phyloP scores from a whole-genome alignment of 805 yeast genomes.

The Sporopachydermia quercuum region DNA sequence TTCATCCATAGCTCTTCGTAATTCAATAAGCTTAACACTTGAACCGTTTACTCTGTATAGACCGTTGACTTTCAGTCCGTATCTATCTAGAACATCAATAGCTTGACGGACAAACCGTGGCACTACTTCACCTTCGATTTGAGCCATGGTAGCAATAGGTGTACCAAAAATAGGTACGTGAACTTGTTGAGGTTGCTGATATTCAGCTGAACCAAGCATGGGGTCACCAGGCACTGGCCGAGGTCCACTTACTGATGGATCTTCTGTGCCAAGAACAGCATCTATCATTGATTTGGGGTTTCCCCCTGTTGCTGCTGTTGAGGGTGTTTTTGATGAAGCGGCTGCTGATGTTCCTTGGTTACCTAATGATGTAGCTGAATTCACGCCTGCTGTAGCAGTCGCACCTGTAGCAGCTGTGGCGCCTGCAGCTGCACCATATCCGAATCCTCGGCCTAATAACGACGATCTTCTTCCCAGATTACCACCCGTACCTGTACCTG shows the following conservation, averaged over 20 bases:
- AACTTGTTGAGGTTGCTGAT: too few relatives aligned
- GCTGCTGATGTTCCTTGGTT: constrained; percentile 9
- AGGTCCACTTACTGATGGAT: constrained; percentile 6
- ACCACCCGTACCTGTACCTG: not conserved
- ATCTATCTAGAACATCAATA: constrained; percentile 69
- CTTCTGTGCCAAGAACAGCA: constrained; percentile 6
- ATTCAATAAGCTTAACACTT: constrained; percentile 53
- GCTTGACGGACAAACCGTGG: constrained; percentile 85
- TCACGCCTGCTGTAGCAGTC: constrained; percentile 2
- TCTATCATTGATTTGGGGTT: constrained; percentile 5
- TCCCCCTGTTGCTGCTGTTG: constrained; percentile 3
- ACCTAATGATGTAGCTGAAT: constrained; percentile 1
- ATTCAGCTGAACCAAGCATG: constrained; percentile 1
- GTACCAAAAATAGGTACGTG: constrained; percentile 59
- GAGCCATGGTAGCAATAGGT: constrained; percentile 62
- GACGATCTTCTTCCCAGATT: too few relatives aligned
- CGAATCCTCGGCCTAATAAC: too few relatives aligned
- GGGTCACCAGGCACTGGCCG: constrained; percentile 5
- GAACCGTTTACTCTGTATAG: constrained; percentile 80
- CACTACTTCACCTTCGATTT: constrained; percentile 78
- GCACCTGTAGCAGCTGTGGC: not conserved
- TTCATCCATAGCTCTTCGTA: constrained; percentile 54
- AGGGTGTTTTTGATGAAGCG: constrained; percentile 8
- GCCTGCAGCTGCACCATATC: too few relatives aligned
- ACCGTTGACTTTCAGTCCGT: constrained; percentile 80